phyloP scores from a whole-genome alignment of 148 eudicot genomes.

The Limonium bicolor region DNA sequence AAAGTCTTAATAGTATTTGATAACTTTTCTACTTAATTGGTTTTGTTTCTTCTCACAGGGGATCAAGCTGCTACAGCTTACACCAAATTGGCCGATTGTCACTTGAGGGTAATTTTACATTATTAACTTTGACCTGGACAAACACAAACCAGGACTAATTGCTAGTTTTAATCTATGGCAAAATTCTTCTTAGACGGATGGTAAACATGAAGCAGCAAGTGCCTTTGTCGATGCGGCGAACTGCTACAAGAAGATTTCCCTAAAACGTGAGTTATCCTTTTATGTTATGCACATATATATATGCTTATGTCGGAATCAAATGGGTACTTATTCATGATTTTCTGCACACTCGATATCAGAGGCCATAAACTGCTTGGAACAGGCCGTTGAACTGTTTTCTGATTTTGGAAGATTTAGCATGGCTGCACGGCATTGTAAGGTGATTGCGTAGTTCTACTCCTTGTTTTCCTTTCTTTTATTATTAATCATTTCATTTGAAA shows the following conservation, averaged over 20 bases:
- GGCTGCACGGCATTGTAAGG: slow-evolving; percentile 94
- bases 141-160: neutral
- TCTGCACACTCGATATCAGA: no score
- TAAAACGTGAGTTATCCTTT: slow-evolving; percentile 12
- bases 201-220: slow-evolving; percentile 22
- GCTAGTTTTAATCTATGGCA: no score
- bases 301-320: no score
- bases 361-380: slow-evolving; percentile 58
- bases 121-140: neutral
- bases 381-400: slow-evolving; percentile 46
- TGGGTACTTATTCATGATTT: no score
- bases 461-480: neutral
- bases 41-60: slow-evolving; percentile 10
- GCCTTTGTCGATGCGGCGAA: slow-evolving; percentile 32
- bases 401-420: slow-evolving; percentile 82
- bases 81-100: slow-evolving; percentile 24
- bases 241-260: slow-evolving; percentile 28
- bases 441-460: slow-evolving; percentile 4
- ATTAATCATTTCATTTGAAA: neutral
- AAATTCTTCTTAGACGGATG: slow-evolving; percentile 11
- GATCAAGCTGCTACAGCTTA: slow-evolving; percentile 29
- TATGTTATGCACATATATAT: neutral
- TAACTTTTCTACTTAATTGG: neutral
- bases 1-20: no score
- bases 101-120: slow-evolving; percentile 17